Conservation (phyloP, 2,329 filamentous ascomycete genomes). For the Karstenula rhodostoma region DNA sequence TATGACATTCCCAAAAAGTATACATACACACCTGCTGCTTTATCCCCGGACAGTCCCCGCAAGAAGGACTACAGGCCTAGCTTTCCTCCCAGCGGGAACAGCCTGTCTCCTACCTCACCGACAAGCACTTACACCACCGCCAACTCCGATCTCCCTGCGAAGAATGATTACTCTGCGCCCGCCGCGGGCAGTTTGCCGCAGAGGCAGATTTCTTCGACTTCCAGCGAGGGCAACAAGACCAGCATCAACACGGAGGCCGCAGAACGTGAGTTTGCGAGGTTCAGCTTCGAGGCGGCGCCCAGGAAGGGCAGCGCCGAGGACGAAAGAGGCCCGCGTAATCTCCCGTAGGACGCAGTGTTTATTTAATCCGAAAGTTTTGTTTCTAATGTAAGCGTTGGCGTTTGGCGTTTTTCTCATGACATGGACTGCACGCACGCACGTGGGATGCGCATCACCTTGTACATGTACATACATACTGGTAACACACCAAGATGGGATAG, state of each 20-base stretch:
- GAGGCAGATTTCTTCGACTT: constrained; percentile 13
- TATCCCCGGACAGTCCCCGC: not conserved
- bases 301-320: constrained; percentile 21
- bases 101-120: not conserved
- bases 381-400: constrained; percentile 12
- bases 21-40: constrained; percentile 3
- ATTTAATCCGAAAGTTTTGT: no score
- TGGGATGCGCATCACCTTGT: not conserved
- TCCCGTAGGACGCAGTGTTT: no score
- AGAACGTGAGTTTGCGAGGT: constrained; percentile 29
- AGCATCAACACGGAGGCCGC: constrained; percentile 25
- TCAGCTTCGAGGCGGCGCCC: constrained; percentile 30
- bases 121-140: not conserved
- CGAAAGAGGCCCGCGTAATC: no score
- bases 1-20: constrained; percentile 18
- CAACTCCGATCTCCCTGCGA: constrained; percentile 12
- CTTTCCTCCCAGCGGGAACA: not conserved
- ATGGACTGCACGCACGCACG: no score
- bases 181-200: not conserved
- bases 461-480: not conserved
- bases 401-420: not conserved
- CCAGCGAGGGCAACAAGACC: constrained; percentile 15
- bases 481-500: not conserved
- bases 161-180: constrained; percentile 5
- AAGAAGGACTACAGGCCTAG: not conserved